Evolutionary conservation across 1,284 basidiomycete genomes (phyloP).

Genomic region (Exobasidium rhododendri): DNA sequence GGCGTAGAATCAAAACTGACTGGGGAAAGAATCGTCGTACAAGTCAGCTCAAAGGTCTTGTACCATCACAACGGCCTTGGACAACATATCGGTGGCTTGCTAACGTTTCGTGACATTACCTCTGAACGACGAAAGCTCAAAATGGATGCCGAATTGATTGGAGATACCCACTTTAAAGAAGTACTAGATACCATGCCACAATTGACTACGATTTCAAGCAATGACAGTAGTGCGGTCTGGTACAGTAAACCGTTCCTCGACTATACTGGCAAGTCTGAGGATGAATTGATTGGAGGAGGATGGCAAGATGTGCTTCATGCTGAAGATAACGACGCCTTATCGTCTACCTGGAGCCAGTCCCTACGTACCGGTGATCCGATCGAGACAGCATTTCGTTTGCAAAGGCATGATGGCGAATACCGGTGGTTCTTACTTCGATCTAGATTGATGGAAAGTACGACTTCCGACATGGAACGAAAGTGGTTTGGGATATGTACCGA

Average conservation of each 20-base stretch:
- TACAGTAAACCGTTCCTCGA: slow-evolving; percentile 38
- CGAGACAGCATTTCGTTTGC: slow-evolving; percentile 50
- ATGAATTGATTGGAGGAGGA: slow-evolving; percentile 43
- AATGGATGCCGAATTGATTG: slow-evolving; percentile 30
- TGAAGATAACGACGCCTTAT: slow-evolving; percentile 52
- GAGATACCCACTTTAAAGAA: slow-evolving; percentile 42
- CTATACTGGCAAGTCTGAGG: slow-evolving; percentile 48
- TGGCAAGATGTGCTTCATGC: slow-evolving; percentile 54
- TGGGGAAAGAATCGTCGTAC: slow-evolving; percentile 25
- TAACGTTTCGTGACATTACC: slow-evolving; percentile 38
- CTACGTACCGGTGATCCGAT: slow-evolving; percentile 54
- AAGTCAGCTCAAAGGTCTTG: slow-evolving; percentile 37
- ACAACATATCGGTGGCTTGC: slow-evolving; percentile 42
- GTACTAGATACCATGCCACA: slow-evolving; percentile 48
- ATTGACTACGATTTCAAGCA: slow-evolving; percentile 50
- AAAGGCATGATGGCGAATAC: slow-evolving; percentile 42
- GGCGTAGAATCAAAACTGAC: slow-evolving; percentile 30
- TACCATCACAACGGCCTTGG: slow-evolving; percentile 37
- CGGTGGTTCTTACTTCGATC: slow-evolving; percentile 52
- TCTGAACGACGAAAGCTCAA: slow-evolving; percentile 20
- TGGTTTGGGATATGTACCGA: slow-evolving; percentile 54
- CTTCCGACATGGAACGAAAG: slow-evolving; percentile 38
- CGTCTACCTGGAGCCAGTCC: slow-evolving; percentile 49
- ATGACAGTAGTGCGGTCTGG: slow-evolving; percentile 43
- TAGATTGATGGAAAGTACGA: slow-evolving; percentile 36